These are phyloP conservation scores for Dioscorea alata DNA, from an alignment of 106 monocot genomes.

Conservation along the genomic window DNA sequence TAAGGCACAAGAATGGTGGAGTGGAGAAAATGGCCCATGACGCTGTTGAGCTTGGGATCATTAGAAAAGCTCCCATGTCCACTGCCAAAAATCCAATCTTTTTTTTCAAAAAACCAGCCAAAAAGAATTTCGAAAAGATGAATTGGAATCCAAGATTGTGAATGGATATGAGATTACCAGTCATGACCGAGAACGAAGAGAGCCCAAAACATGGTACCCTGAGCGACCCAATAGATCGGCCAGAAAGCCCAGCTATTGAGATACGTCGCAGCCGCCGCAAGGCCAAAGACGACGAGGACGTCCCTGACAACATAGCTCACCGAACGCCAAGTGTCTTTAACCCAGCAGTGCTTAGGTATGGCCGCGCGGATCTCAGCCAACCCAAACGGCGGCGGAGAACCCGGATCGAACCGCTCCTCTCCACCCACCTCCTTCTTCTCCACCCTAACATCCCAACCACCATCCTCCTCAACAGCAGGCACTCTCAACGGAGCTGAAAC, in stretches of 20 bases:
- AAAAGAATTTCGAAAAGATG: background rate
- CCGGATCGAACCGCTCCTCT: constrained; percentile 33
- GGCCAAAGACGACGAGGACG: constrained; percentile 33
- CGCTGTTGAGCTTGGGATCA: constrained; percentile 64
- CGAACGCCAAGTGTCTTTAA: constrained; percentile 52
- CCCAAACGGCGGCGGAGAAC: constrained; percentile 53
- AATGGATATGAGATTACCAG: constrained; percentile 30
- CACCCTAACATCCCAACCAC: background rate
- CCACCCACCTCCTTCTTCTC: background rate
- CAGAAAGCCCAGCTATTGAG: constrained; percentile 37
- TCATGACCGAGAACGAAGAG: constrained; percentile 92
- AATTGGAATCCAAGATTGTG: background rate
- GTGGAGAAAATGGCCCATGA: constrained; percentile 82
- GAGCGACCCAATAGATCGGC: constrained; percentile 70
- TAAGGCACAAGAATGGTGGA: constrained; percentile 91
- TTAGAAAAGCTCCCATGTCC: constrained; percentile 93
- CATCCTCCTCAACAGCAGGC: constrained; percentile 10
- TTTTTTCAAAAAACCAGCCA: background rate
- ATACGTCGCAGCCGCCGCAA: constrained; percentile 33
- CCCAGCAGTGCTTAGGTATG: constrained; percentile 73
- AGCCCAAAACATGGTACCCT: constrained; percentile 98
- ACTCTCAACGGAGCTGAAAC: constrained; percentile 22
- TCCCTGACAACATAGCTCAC: constrained; percentile 65
- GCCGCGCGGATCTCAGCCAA: constrained; percentile 62
- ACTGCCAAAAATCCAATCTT: constrained; percentile 28